Percentiles rank a stretch among this genome's conserved stretches.
Conservation (phyloP, 306 rosid species). For the Quercus robur region DNA sequence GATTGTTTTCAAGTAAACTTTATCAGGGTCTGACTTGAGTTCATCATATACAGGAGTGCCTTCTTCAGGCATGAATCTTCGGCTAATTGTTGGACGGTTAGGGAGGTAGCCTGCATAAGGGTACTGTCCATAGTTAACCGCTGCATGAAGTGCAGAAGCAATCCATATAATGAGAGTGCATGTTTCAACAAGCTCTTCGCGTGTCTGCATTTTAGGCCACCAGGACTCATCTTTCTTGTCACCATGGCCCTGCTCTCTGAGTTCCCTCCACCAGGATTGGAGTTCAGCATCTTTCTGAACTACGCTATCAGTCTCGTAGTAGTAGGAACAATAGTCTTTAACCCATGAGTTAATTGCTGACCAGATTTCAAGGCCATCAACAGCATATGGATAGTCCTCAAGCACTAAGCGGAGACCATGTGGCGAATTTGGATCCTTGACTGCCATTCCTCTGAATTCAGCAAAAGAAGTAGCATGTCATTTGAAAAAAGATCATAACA, state of each 20-base stretch:
- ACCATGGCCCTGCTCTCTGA: slow-evolving; percentile 53
- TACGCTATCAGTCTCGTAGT: slow-evolving; percentile 30
- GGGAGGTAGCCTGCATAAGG: slow-evolving; percentile 46
- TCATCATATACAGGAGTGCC: slow-evolving; percentile 46
- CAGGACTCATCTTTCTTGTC: slow-evolving; percentile 59
- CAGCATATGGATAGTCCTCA: slow-evolving; percentile 61
- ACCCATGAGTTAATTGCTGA: slow-evolving; percentile 59
- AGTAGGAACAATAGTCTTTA: slow-evolving; percentile 39
- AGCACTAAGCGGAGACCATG: slow-evolving; percentile 38
- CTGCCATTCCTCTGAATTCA: slow-evolving; percentile 52
- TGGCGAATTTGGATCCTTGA: slow-evolving; percentile 29
- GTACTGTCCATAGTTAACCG: slow-evolving; percentile 59
- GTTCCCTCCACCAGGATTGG: slow-evolving; percentile 63
- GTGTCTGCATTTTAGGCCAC: slow-evolving; percentile 58
- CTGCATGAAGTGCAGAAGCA: slow-evolving; percentile 62
- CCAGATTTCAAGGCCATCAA: slow-evolving; percentile 68
- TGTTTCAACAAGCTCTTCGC: slow-evolving; percentile 28
- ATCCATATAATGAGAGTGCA: slow-evolving; percentile 56
- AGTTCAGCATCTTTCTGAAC: slow-evolving; percentile 42
- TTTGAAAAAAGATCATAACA: background rate
- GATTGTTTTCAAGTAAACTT: slow-evolving; percentile 40
- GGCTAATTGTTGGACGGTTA: slow-evolving; percentile 39
- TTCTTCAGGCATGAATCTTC: slow-evolving; percentile 40
- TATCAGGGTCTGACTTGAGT: slow-evolving; percentile 36
- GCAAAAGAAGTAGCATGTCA: background rate